Evolutionary conservation across 495 filamentous ascomycete species (phyloP).

Genomic region (Trichoderma virens): DNA sequence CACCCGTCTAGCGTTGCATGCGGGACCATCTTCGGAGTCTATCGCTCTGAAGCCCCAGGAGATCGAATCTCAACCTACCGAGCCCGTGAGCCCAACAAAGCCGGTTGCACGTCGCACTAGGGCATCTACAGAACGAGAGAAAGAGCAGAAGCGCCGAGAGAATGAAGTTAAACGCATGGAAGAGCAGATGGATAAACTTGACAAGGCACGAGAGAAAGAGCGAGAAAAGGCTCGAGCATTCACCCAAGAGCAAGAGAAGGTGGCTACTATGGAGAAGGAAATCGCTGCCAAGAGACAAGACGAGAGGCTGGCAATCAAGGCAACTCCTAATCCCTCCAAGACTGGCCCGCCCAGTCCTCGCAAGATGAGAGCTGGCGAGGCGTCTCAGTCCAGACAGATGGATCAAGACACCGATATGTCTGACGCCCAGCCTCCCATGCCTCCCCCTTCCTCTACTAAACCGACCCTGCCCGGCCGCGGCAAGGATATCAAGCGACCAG

Average conservation of each 20-base stretch:
- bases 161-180: constrained; percentile 45
- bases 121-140: constrained; percentile 65
- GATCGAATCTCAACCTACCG: constrained; percentile 19
- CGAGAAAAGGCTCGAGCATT: constrained; percentile 54
- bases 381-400: constrained; percentile 27
- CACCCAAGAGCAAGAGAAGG: constrained; percentile 54
- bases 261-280: constrained; percentile 42
- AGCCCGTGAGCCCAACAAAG: constrained; percentile 31
- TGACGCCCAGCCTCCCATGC: constrained; percentile 42
- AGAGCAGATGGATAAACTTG: constrained; percentile 49
- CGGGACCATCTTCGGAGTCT: constrained; percentile 30
- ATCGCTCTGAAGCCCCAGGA: constrained; percentile 27
- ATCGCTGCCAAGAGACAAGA: constrained; percentile 35
- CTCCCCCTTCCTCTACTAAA: constrained; percentile 50
- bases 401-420: constrained; percentile 42
- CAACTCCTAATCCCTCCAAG: constrained; percentile 35
- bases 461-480: constrained; percentile 40
- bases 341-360: constrained; percentile 32
- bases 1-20: constrained; percentile 26
- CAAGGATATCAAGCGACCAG: constrained; percentile 53
- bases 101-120: constrained; percentile 55
- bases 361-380: constrained; percentile 43
- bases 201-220: constrained; percentile 47
- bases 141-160: constrained; percentile 55
- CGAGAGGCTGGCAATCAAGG: constrained; percentile 28